Base-by-base conservation (phyloP, 768 basidiomycete species). In the Tulasnella calospora region DNA sequence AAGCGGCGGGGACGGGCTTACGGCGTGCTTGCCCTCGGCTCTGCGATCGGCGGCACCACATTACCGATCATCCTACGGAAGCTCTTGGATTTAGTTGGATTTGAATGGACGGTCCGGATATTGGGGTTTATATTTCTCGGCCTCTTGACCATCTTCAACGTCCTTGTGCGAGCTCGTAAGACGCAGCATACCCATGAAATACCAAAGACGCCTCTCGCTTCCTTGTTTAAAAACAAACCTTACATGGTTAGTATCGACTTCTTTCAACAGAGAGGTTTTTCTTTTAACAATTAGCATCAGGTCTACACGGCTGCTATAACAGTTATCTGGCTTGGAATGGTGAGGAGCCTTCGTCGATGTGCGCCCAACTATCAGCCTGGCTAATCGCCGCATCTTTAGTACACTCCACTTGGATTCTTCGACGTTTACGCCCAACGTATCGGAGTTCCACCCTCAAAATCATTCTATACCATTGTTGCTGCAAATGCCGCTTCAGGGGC, bases 11-110 rank as follows among this genome's bases (percentile, higher is more conserved):
- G 89, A 0, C 76, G 89, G 6, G 92, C 89, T 0, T 82, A 93
- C 83, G 92, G 92, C 2, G 78, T 91, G 21, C 85, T 88, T 13
- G 90, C 93, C 0, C 84, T 90, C 30, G 77, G 77, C n/a, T 78
- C 77, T 17, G 41, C 41, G 15, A 21, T 78, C 15, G 77, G 77
- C 7, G 80, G 80, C 12, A 80, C 79, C 15, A 51, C 77, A 3
- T 75, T 80, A 33, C 80, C 80, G 23, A 81, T 81, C 40, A 33
- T 80, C 33, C n/a, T 80, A 38, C 74, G 79, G 72, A 80, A 81
- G 40, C 51, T 80, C 21, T 73, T 81, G 73, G 74, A 73, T 17
- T 40, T 51, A 15, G 76, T 81, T 33, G 80, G 80, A 51, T 78
- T 61, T 33, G 57, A 76, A 46, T 76, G 75, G 75, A 76, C 75